Conservation (phyloP, 2,329 filamentous ascomycete species). For the Sporothrix inflata region DNA sequence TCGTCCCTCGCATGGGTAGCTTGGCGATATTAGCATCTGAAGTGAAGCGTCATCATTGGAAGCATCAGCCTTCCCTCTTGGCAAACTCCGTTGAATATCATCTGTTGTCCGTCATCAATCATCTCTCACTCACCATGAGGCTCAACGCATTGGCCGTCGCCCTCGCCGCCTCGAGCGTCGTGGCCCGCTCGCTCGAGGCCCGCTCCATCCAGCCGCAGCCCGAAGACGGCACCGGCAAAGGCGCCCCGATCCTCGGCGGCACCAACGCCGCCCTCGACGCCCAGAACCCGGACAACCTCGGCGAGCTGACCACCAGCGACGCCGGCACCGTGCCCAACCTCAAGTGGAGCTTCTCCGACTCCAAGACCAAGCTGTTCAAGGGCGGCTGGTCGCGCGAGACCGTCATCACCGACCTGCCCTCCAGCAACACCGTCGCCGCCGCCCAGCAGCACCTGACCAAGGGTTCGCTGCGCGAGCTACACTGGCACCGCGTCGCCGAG, state of each 20-base stretch:
- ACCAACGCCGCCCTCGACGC: slow-evolving; percentile 65
- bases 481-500: slow-evolving; percentile 71
- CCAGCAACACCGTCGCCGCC: slow-evolving; percentile 67
- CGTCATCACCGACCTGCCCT: slow-evolving; percentile 67
- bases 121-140: not conserved
- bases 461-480: slow-evolving; percentile 66
- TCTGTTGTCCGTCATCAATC: not conserved
- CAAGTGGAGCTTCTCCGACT: slow-evolving; percentile 72
- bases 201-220: slow-evolving; percentile 51
- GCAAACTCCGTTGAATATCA: not conserved
- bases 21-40: not conserved
- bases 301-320: slow-evolving; percentile 61
- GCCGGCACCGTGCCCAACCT: slow-evolving; percentile 66
- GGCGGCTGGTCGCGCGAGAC: slow-evolving; percentile 70
- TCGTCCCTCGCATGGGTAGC: not conserved
- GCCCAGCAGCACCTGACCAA: slow-evolving; percentile 71
- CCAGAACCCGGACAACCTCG: slow-evolving; percentile 66
- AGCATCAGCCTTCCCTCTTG: not conserved
- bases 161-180: not conserved
- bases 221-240: slow-evolving; percentile 60
- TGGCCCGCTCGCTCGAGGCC: slow-evolving; percentile 10
- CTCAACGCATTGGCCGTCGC: not conserved
- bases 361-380: slow-evolving; percentile 62
- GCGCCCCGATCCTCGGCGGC: slow-evolving; percentile 61
- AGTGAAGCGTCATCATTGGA: too few relatives aligned